Base-by-base conservation (phyloP, 768 basidiomycete genomes). In the Russula sp. region DNA sequence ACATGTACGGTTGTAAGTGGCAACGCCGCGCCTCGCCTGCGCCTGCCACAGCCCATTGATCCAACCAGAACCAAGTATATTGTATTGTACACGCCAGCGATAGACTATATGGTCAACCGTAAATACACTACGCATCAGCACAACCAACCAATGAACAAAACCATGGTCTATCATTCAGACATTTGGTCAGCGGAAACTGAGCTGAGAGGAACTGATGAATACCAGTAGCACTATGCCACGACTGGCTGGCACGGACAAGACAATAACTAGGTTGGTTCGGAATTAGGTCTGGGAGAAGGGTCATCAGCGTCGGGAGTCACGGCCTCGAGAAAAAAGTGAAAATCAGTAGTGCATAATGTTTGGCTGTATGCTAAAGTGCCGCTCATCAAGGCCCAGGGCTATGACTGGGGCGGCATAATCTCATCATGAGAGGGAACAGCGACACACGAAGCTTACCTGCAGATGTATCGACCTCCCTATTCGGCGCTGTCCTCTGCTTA, bases 371-470 rank as follows among this genome's bases (percentile, higher is more conserved):
- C 66, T 56, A 29, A 38, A n/a, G 58, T 59, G 57, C 66, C 66
- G 43, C 43, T 67, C 66, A 61, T 67, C 66, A 67, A 57, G 36
- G 66, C 66, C 46, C 11, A 54, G 3, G 48, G 66, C 66, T 67
- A 67, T 58, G 66, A 67, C 66, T 67, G 66, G 66, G 66, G 66
- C 66, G 66, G 66, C 66, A 62, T 41, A 25, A 39, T 43, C 34
- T 67, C 66, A 67, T 67, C 66, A 16, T 6, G 42, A 45, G 36
- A 45, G 52, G 45, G 57, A n/a, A 16, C 7, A 48, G 39, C 25
- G 18, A 32, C 13, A 32, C 4, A 52, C 5, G 39, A 56, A n/a
- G n/a, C 62, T 54, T 42, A 59, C 62, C 61, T 25, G n/a, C 11
- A 5, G 25, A 45, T 9, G 25, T 10, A 49, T 22, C 45, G 13